Conservation (phyloP, 176 grass and related monocot species). For the Canna indica region DNA sequence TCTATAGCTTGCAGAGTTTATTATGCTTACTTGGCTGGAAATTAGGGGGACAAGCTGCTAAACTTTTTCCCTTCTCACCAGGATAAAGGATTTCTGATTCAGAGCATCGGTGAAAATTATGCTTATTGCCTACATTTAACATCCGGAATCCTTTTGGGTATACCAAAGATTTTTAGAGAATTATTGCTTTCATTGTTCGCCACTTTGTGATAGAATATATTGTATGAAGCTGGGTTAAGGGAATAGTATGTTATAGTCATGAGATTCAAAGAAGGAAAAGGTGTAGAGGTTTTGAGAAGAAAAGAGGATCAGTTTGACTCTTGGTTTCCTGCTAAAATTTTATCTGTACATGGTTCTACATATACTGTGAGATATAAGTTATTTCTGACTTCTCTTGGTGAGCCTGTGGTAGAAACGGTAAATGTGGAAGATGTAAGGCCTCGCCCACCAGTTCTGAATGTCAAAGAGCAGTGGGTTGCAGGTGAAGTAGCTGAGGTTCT, state of each 20-base stretch:
- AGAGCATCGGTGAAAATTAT: not conserved
- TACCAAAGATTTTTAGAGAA: not conserved
- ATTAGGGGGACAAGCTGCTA: not conserved
- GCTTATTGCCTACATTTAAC: not conserved
- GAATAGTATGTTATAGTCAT: slow-evolving; percentile 5
- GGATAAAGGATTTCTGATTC: not conserved
- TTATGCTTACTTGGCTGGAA: not conserved
- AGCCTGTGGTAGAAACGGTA: slow-evolving; percentile 14
- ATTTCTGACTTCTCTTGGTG: slow-evolving; percentile 10
- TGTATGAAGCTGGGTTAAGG: not conserved
- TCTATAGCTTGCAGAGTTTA: not conserved
- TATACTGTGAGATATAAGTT: slow-evolving; percentile 17
- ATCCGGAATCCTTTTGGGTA: not conserved
- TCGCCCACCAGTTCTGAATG: slow-evolving; percentile 19
- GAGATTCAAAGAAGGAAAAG: slow-evolving; percentile 32
- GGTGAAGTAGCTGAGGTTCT: slow-evolving; percentile 62
- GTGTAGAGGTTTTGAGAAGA: slow-evolving; percentile 24
- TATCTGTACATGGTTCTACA: not conserved
- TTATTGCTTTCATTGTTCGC: not conserved
- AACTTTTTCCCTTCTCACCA: not conserved
- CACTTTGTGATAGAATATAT: slow-evolving; percentile 6
- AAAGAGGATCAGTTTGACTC: slow-evolving; percentile 8
- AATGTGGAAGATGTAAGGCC: slow-evolving; percentile 17
- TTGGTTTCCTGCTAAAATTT: slow-evolving; percentile 25
- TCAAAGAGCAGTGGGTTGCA: slow-evolving; percentile 44